A percentile compares a stretch with the other conserved stretches of the same genome.
Conservation (phyloP, 306 rosid genomes). For the Benincasa hispida region DNA sequence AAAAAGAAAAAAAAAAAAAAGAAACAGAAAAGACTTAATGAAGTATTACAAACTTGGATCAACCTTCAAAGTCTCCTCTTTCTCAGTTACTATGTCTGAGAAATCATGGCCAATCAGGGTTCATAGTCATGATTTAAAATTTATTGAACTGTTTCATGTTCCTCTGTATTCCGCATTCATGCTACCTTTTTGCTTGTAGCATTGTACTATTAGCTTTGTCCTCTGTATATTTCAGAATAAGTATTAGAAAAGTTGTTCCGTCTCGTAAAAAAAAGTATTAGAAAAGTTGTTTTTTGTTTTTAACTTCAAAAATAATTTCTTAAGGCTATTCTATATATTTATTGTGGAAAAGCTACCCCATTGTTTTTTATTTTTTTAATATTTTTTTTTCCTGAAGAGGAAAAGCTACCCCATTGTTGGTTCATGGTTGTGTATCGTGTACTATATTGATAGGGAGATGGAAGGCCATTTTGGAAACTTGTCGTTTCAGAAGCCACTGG, state of each 20-base stretch:
- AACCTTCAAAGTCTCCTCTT: neutral
- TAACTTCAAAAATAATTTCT: neutral
- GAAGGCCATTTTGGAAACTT: conserved; percentile 93
- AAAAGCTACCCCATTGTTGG: neutral
- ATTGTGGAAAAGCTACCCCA: neutral
- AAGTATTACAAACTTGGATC: neutral
- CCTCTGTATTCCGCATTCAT: neutral
- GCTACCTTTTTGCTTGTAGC: neutral
- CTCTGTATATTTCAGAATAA: neutral
- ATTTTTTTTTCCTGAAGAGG: too few species aligned
- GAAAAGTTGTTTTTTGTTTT: neutral
- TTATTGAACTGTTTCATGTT: neutral
- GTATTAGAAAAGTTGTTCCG: neutral
- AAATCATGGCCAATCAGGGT: neutral
- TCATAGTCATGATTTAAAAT: neutral
- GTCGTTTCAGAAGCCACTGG: conserved; percentile 95
- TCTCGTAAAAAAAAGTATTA: too few species aligned
- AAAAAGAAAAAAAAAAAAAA: too few species aligned
- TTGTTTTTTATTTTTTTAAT: too few species aligned
- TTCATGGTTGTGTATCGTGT: too few species aligned
- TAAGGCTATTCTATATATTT: neutral
- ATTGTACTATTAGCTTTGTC: neutral
- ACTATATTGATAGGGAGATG: conserved; percentile 63
- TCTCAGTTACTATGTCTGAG: neutral
- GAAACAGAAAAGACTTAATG: too few species aligned